These are phyloP conservation scores for Podila horticola DNA, from an alignment of 192 early-diverging fungal genomes.

Conservation along the genomic window DNA sequence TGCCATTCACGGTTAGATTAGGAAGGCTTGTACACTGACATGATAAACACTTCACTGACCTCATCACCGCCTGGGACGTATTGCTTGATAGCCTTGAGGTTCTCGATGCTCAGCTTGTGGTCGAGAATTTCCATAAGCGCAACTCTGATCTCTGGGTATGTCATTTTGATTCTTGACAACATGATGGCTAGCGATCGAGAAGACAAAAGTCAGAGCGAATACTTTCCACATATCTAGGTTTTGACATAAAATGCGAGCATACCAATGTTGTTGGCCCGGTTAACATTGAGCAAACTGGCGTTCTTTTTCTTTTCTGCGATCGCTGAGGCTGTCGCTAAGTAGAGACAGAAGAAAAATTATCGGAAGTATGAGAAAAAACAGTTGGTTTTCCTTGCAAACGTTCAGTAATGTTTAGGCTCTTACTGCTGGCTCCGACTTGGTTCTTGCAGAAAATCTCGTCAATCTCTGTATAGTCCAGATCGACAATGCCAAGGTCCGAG, in stretches of 20 bases:
- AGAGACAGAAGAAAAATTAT: neutral
- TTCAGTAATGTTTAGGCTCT: neutral
- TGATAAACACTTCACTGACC: slow-evolving; percentile 15
- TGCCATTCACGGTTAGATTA: neutral
- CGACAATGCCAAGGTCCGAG: slow-evolving; percentile 25
- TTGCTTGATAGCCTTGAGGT: slow-evolving; percentile 62
- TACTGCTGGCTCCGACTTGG: slow-evolving; percentile 10
- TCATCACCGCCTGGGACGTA: slow-evolving; percentile 66
- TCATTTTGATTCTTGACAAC: slow-evolving; percentile 59
- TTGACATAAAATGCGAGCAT: neutral
- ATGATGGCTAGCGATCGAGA: slow-evolving; percentile 55
- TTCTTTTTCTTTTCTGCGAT: slow-evolving; percentile 42
- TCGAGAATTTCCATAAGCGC: slow-evolving; percentile 66
- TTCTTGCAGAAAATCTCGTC: slow-evolving; percentile 63
- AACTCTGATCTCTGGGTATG: slow-evolving; percentile 64
- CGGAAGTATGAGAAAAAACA: neutral
- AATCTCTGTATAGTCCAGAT: slow-evolving; percentile 58
- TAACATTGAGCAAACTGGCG: slow-evolving; percentile 61
- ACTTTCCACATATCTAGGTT: no score
- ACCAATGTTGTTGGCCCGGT: slow-evolving; percentile 69
- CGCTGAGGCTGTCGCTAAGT: slow-evolving; percentile 3
- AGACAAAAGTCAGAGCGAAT: neutral
- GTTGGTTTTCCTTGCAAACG: neutral
- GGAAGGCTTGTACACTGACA: neutral
- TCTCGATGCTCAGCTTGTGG: slow-evolving; percentile 60